These are phyloP conservation scores for Skeletonema marinoi DNA, from an alignment of 108 stramenopile genomes.

Conservation along the genomic window DNA sequence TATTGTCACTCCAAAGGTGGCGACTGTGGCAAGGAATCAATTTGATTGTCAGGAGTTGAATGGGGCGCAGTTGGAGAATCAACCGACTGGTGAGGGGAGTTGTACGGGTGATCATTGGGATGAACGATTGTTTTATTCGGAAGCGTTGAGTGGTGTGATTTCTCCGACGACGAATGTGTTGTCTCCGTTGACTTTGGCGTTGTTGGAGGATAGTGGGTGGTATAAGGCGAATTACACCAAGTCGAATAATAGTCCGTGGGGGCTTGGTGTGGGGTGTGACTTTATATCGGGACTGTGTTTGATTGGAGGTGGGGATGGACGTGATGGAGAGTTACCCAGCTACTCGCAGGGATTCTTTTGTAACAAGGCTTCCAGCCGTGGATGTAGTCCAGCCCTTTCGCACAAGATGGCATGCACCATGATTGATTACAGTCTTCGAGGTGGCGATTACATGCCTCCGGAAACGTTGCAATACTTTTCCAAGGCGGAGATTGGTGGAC, in stretches of 20 bases:
- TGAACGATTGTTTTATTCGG: constrained; percentile 77
- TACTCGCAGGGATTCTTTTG: constrained; percentile 79
- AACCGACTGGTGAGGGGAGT: constrained; percentile 73
- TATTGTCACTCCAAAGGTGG: constrained; percentile 82
- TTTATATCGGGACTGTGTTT: constrained; percentile 74
- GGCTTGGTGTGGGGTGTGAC: constrained; percentile 80
- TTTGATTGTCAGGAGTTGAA: constrained; percentile 76
- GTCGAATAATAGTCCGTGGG: constrained; percentile 48
- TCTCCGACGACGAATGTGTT: constrained; percentile 76
- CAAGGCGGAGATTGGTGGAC: constrained; percentile 64
- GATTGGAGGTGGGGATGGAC: constrained; percentile 47
- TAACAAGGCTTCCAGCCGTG: constrained; percentile 51
- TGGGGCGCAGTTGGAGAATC: constrained; percentile 80
- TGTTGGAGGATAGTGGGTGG: constrained; percentile 88
- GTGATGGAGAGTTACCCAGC: constrained; percentile 49
- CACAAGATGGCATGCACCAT: constrained; percentile 87
- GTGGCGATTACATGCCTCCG: constrained; percentile 52
- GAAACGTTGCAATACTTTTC: constrained; percentile 73
- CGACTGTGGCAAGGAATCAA: constrained; percentile 79
- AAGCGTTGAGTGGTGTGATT: constrained; percentile 70
- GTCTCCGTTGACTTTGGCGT: constrained; percentile 71
- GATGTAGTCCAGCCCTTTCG: constrained; percentile 68
- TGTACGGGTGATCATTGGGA: constrained; percentile 91
- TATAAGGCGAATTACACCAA: constrained; percentile 71
- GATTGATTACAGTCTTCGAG: constrained; percentile 66